phyloP scores from a whole-genome alignment of 1,284 basidiomycete genomes.

The Leucocoprinus gongylophorus region DNA sequence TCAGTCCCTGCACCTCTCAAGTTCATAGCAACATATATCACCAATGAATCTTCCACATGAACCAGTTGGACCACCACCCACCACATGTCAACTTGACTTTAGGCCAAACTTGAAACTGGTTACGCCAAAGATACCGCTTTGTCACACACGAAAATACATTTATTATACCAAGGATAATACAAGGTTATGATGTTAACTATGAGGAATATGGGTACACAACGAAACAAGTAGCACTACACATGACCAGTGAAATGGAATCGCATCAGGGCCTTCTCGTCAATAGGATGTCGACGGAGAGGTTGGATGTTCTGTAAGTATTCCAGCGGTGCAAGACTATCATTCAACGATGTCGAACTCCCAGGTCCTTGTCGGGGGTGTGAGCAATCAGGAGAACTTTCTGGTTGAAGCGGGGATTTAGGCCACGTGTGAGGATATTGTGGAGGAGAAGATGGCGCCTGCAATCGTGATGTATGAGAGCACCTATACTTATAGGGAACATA shows the following conservation, averaged over 20 bases:
- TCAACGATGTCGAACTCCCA: slow-evolving; percentile 27
- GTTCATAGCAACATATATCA: too few relatives aligned
- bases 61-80: too few relatives aligned
- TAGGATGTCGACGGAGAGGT: slow-evolving; percentile 42
- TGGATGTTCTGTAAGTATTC: slow-evolving; percentile 44
- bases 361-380: slow-evolving; percentile 17
- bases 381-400: slow-evolving; percentile 13
- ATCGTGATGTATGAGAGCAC: slow-evolving; percentile 17
- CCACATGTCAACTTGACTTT: too few relatives aligned
- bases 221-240: slow-evolving; percentile 5
- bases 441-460: slow-evolving; percentile 20
- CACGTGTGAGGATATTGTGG: slow-evolving; percentile 28
- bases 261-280: slow-evolving; percentile 52
- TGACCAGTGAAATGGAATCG: slow-evolving; percentile 27
- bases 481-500: slow-evolving; percentile 36
- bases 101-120: too few relatives aligned
- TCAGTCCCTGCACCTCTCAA: too few relatives aligned
- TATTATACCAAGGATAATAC: too few relatives aligned
- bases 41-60: too few relatives aligned
- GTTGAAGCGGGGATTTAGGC: slow-evolving; percentile 16
- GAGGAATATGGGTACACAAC: slow-evolving; percentile 3
- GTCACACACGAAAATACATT: too few relatives aligned
- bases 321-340: slow-evolving; percentile 42
- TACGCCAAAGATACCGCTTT: too few relatives aligned
- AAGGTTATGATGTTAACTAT: slow-evolving; percentile 6